A percentile compares a stretch with the other conserved stretches of the same genome.
Conservation (phyloP, 495 filamentous ascomycete genomes). For the Neurospora sublineolata region DNA sequence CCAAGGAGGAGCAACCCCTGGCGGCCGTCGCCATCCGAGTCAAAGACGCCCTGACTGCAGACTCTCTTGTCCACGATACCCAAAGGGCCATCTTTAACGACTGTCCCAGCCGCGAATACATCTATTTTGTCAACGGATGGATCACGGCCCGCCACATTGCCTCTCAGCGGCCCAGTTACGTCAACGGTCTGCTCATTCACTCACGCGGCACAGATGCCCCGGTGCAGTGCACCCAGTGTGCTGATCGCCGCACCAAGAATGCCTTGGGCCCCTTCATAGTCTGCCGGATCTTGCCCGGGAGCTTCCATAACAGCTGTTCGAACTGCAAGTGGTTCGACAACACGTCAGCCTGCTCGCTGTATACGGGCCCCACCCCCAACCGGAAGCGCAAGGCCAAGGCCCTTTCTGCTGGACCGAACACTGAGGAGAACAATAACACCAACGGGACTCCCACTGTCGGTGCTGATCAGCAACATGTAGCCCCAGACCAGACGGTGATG, state of each 20-base stretch:
- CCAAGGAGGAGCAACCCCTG: conserved; percentile 14
- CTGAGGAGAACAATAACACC: not conserved
- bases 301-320: conserved; percentile 24
- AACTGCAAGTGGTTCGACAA: conserved; percentile 32
- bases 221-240: conserved; percentile 14
- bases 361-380: conserved; percentile 24
- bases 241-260: conserved; percentile 15
- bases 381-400: conserved; percentile 24
- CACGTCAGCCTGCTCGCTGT: conserved; percentile 21
- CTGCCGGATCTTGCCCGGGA: conserved; percentile 17
- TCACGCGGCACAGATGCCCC: conserved; percentile 20
- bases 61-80: conserved; percentile 18
- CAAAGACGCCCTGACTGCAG: conserved; percentile 17
- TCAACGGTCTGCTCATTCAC: conserved; percentile 26
- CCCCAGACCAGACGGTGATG: not conserved
- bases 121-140: conserved; percentile 25
- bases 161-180: conserved; percentile 24
- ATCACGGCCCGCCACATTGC: conserved; percentile 25
- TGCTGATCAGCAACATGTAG: not conserved
- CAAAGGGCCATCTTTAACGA: conserved; percentile 18
- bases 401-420: not conserved
- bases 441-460: not conserved
- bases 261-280: conserved; percentile 21
- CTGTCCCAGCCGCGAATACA: conserved; percentile 17
- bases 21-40: conserved; percentile 14